A percentile compares a stretch with the other conserved stretches of the same genome.
These are phyloP conservation scores for Diaporthe eres DNA, from an alignment of 2,329 filamentous ascomycete species.

Conservation along the genomic window DNA sequence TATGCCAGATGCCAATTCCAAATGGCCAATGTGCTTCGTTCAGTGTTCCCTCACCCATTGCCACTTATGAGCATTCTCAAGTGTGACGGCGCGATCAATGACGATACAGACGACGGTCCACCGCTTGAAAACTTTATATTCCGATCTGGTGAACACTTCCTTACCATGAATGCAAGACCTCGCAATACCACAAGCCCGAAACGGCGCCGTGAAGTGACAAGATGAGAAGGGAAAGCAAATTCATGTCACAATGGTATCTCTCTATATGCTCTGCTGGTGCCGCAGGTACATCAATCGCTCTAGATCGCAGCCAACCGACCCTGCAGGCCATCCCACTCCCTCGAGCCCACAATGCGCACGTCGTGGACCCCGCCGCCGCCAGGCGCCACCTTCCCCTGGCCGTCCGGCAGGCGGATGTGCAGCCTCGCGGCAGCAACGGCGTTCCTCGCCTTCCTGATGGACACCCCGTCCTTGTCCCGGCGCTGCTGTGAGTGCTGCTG, in stretches of 20 bases:
- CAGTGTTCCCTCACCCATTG: not conserved
- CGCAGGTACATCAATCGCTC: slow-evolving; percentile 8
- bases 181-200: not conserved
- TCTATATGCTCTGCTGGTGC: slow-evolving; percentile 23
- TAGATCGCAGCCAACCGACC: slow-evolving; percentile 52
- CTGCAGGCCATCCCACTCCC: slow-evolving; percentile 70
- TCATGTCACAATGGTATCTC: slow-evolving; percentile 39
- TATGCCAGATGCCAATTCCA: not conserved
- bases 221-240: slow-evolving; percentile 1
- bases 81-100: too few species aligned
- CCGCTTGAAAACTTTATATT: too few species aligned
- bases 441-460: slow-evolving; percentile 49
- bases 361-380: slow-evolving; percentile 51
- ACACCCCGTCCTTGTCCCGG: slow-evolving; percentile 40
- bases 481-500: slow-evolving; percentile 42
- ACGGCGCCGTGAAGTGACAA: not conserved
- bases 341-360: slow-evolving; percentile 67
- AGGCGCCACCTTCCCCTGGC: slow-evolving; percentile 59
- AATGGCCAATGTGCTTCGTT: not conserved
- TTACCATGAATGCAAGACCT: too few species aligned
- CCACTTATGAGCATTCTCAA: too few species aligned
- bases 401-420: slow-evolving; percentile 64
- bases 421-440: slow-evolving; percentile 60
- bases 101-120: not conserved
- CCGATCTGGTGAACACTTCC: too few species aligned